Conservation (phyloP, 768 basidiomycete species). For the Pleurotus citrinopileatus region DNA sequence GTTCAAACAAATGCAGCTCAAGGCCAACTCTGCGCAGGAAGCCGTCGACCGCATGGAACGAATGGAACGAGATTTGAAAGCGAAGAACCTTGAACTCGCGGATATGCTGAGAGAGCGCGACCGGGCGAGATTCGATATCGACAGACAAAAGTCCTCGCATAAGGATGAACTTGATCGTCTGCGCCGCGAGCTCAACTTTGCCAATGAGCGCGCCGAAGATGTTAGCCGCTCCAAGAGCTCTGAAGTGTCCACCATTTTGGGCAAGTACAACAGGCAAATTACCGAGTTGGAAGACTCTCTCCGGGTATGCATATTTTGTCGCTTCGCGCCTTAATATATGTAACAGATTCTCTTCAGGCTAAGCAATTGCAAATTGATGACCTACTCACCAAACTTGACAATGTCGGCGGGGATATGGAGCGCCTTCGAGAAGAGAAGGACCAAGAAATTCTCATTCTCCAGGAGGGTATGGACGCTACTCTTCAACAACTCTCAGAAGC, state of each 20-base stretch:
- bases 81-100: slow-evolving; percentile 97
- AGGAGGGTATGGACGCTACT: slow-evolving; percentile 93
- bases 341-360: slow-evolving; percentile 42
- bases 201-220: slow-evolving; percentile 98
- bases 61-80: slow-evolving; percentile 96
- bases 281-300: slow-evolving; percentile 96
- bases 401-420: slow-evolving; percentile 72
- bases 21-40: slow-evolving; percentile 97
- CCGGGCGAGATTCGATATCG: slow-evolving; percentile 91
- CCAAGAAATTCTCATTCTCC: slow-evolving; percentile 91
- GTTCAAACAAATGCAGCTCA: slow-evolving; percentile 96
- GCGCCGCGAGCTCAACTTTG: slow-evolving; percentile 88
- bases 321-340: not conserved
- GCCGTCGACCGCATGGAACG: slow-evolving; percentile 98
- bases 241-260: slow-evolving; percentile 83
- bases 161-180: slow-evolving; percentile 94
- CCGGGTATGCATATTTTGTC: slow-evolving; percentile 61
- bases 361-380: slow-evolving; percentile 99
- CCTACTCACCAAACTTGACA: slow-evolving; percentile 76
- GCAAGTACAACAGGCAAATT: slow-evolving; percentile 94
- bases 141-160: slow-evolving; percentile 89
- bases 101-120: slow-evolving; percentile 99
- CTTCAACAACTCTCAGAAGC: slow-evolving; percentile 84
- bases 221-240: slow-evolving; percentile 87
- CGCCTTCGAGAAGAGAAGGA: slow-evolving; percentile 92